Evolutionary conservation across 2,329 filamentous ascomycete species (phyloP), one percentile per base, ranked within the genome.

Genomic region (Didymella glomerata): DNA sequence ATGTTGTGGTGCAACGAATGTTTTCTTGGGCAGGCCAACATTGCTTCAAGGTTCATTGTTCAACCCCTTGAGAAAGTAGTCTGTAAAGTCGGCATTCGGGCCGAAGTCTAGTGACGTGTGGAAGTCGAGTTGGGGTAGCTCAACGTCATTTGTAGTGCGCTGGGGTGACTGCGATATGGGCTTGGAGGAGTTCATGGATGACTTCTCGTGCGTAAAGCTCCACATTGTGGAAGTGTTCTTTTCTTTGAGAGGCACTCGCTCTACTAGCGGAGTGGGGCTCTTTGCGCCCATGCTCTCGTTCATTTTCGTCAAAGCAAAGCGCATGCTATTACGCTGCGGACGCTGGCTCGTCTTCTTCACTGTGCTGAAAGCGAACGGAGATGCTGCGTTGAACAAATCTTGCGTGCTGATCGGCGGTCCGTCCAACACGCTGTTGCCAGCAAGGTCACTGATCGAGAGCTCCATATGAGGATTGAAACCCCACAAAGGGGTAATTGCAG

Each of bases 371-470:
- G 69, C 59, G 68, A 80, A 79, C 41, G 80, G 67, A 45, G 78
- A 72, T 50, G 73, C 77, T 63, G 73, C 77, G 25, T 75, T 72
- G 46, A 82, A 75, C 9, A 83, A 66, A 16, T 79, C 78, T 54
- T 83, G 81, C 2, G 81, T 83, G 56, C 77, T 80, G 30, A 79
- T 65, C 10, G 65, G 62, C 13, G 62, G 51, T 4, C 54, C 66
- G 27, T 54, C 53, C 24, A 63, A 51, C 16, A 61, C 46, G 41
- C 61, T 67, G 7, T 24, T 51, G 10, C 41, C 56, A 18, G 40
- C 40, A 25, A 59, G 25, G 14, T 36, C 41, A 13, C 22, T 25
- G 6, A 58, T 41, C 1, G 40, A 41, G 10, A 68, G 53, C 16
- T 64, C 44, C 5, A 64, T 49, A 47, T 62, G 44, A 18, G 57